A percentile compares a stretch with the other conserved stretches of the same genome.
These are phyloP conservation scores for Lactarius psammicola DNA, from an alignment of 768 basidiomycete genomes.

Conservation along the genomic window DNA sequence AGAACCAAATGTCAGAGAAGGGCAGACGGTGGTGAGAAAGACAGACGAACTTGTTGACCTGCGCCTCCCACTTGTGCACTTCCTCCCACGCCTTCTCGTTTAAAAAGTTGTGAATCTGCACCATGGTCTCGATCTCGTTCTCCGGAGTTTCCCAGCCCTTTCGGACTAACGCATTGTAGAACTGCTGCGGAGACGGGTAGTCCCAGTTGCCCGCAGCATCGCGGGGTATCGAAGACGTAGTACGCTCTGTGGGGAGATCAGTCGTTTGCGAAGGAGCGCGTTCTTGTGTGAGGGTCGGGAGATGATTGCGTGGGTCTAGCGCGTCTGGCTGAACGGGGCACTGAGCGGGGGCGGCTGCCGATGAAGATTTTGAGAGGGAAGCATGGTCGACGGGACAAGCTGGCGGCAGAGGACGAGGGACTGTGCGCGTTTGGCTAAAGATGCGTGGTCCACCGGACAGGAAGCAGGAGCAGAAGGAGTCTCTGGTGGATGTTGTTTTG, in stretches of 20 bases:
- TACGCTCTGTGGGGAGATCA: constrained; percentile 70
- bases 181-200: constrained; percentile 96
- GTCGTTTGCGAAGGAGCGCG: constrained; percentile 56
- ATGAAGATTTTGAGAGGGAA: constrained; percentile 18
- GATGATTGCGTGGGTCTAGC: constrained; percentile 78
- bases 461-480: constrained; percentile 27
- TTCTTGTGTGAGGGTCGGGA: constrained; percentile 77
- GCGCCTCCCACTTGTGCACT: constrained; percentile 89
- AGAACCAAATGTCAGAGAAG: constrained; percentile 5
- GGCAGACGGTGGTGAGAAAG: not conserved
- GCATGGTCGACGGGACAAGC: constrained; percentile 44
- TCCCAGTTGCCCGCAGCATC: constrained; percentile 68
- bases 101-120: constrained; percentile 96
- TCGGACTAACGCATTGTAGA: constrained; percentile 93
- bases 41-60: constrained; percentile 53
- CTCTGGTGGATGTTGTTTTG: constrained; percentile 10
- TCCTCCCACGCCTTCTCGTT: constrained; percentile 97
- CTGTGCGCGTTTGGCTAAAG: constrained; percentile 23
- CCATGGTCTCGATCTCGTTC: constrained; percentile 95
- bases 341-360: constrained; percentile 40
- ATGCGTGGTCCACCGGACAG: constrained; percentile 27
- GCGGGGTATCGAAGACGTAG: constrained; percentile 84
- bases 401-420: constrained; percentile 31
- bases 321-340: constrained; percentile 62
- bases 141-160: constrained; percentile 99